Evolutionary conservation across 2,329 filamentous ascomycete species (phyloP).

Genomic region (Fusarium irregulare): DNA sequence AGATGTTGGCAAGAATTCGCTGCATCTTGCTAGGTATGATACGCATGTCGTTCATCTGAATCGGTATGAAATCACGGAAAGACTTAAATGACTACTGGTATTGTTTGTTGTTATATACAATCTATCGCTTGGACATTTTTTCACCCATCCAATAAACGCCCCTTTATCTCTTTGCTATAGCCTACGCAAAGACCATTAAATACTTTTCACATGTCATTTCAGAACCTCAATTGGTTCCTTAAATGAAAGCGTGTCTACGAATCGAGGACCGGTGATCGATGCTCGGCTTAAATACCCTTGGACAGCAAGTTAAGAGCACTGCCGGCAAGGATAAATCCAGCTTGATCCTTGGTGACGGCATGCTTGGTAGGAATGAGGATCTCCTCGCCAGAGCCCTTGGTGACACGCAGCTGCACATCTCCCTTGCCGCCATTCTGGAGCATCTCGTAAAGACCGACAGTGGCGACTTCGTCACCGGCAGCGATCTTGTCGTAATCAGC

Average conservation of each 20-base stretch:
- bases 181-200: conserved; percentile 22
- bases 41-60: not conserved
- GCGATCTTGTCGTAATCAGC: conserved; percentile 86
- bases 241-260: not conserved
- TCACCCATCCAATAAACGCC: conserved; percentile 43
- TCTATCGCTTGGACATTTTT: conserved; percentile 46
- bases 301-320: conserved; percentile 93
- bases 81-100: conserved; percentile 40
- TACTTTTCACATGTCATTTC: conserved; percentile 8
- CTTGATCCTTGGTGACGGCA: conserved; percentile 89
- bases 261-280: not conserved
- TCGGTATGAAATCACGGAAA: not conserved
- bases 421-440: conserved; percentile 82
- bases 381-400: conserved; percentile 70
- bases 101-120: conserved; percentile 44
- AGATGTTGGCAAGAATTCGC: not conserved
- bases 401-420: conserved; percentile 76
- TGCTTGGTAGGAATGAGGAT: conserved; percentile 83
- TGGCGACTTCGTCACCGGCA: conserved; percentile 85
- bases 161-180: conserved; percentile 28
- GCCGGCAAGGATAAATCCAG: conserved; percentile 89
- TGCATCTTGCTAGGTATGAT: not conserved
- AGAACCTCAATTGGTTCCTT: not conserved
- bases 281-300: conserved; percentile 57
- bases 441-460: conserved; percentile 85